Conservation (phyloP, 2,329 filamentous ascomycete species). For the Epichloe sp. region DNA sequence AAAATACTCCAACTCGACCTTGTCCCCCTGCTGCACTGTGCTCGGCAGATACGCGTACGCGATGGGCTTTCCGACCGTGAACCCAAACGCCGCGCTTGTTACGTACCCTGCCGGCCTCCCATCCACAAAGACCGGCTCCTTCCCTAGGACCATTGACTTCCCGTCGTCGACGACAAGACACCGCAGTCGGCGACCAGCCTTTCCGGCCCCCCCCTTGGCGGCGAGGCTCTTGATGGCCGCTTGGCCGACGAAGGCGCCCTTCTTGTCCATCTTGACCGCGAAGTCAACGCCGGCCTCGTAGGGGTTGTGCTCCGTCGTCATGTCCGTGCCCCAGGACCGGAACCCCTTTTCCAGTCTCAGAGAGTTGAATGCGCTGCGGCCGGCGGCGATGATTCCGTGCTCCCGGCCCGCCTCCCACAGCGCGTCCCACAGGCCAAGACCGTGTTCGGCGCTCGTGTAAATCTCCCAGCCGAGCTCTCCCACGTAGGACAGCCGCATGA, state of each 20-base stretch:
- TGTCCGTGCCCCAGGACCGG: slow-evolving; percentile 41
- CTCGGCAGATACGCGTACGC: slow-evolving; percentile 45
- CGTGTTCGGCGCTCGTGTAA: slow-evolving; percentile 45
- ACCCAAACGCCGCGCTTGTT: slow-evolving; percentile 48
- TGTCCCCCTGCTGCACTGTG: slow-evolving; percentile 29
- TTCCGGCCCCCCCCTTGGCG: too few species aligned
- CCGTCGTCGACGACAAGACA: slow-evolving; percentile 44
- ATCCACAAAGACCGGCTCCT: slow-evolving; percentile 44
- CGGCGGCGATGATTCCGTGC: slow-evolving; percentile 44
- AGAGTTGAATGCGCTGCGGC: slow-evolving; percentile 43
- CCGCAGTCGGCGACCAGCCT: slow-evolving; percentile 24
- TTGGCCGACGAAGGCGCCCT: slow-evolving; percentile 35
- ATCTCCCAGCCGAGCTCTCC: slow-evolving; percentile 52
- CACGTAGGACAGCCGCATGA: slow-evolving; percentile 44
- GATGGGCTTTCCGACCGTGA: slow-evolving; percentile 43
- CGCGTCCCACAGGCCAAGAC: slow-evolving; percentile 44
- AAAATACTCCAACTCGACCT: slow-evolving; percentile 50
- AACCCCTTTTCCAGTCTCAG: slow-evolving; percentile 48
- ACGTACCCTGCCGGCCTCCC: slow-evolving; percentile 40
- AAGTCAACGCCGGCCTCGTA: slow-evolving; percentile 43
- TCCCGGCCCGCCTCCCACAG: slow-evolving; percentile 40
- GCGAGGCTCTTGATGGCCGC: slow-evolving; percentile 30
- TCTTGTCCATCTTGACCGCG: slow-evolving; percentile 34
- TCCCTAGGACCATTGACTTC: slow-evolving; percentile 43
- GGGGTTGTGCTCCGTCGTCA: slow-evolving; percentile 48